Percentiles rank a stretch among this genome's conserved stretches.
Evolutionary conservation across 805 yeast genomes (phyloP).

Genomic region (Saccharomyces mikatae): DNA sequence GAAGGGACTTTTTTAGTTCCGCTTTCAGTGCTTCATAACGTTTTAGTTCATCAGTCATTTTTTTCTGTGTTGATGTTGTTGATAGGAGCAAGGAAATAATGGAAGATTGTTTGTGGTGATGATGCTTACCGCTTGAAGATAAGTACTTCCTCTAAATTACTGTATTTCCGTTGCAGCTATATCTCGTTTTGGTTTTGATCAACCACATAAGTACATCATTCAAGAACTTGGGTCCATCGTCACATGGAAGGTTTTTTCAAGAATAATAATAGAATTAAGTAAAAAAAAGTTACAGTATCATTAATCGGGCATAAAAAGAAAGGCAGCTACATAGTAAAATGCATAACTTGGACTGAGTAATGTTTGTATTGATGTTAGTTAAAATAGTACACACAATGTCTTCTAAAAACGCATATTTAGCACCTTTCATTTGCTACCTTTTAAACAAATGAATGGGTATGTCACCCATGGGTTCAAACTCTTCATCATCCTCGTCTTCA

Average conservation of each 20-base stretch:
- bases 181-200: neutral
- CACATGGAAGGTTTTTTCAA: neutral
- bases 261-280: neutral
- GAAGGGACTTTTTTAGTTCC: conserved; percentile 55
- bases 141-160: neutral
- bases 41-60: conserved; percentile 20
- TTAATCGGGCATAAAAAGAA: neutral
- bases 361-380: neutral
- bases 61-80: neutral
- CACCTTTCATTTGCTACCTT: neutral
- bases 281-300: neutral
- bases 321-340: neutral
- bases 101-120: neutral
- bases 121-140: neutral
- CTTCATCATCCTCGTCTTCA: conserved; percentile 12
- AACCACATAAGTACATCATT: neutral
- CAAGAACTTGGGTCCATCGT: neutral
- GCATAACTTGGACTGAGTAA: neutral
- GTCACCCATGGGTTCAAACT: conserved; percentile 1
- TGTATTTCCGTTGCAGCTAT: neutral
- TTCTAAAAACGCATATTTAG: neutral
- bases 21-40: conserved; percentile 63
- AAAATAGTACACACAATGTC: neutral
- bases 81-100: neutral
- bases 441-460: neutral